Conservation (phyloP, 1,284 basidiomycete genomes). For the Coniferiporia sulphurascens region DNA sequence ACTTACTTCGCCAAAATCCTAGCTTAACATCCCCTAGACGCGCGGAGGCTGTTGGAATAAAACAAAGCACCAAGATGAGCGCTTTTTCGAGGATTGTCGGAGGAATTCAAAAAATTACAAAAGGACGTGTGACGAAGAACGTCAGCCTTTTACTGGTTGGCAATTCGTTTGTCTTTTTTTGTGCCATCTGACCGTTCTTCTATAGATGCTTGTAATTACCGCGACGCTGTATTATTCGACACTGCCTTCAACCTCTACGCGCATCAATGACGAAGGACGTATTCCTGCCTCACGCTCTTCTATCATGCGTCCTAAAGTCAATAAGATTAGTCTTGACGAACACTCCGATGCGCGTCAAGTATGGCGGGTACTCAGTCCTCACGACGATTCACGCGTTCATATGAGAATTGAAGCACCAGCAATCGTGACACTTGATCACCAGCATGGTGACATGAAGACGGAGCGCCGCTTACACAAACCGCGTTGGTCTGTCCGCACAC, state of each 20-base stretch:
- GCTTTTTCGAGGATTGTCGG: background rate
- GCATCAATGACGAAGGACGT: slow-evolving; percentile 27
- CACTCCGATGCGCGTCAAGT: slow-evolving; percentile 55
- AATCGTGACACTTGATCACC: slow-evolving; percentile 62
- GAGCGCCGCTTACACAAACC: slow-evolving; percentile 30
- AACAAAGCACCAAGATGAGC: background rate
- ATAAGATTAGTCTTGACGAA: slow-evolving; percentile 25
- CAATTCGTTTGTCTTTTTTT: slow-evolving; percentile 11
- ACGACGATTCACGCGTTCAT: slow-evolving; percentile 65
- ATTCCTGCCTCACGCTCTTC: slow-evolving; percentile 29
- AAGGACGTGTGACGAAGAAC: slow-evolving; percentile 72
- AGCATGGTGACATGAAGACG: slow-evolving; percentile 26
- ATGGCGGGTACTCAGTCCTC: slow-evolving; percentile 82
- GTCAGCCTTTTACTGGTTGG: slow-evolving; percentile 75
- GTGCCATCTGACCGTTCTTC: slow-evolving; percentile 4
- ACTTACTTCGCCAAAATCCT: slow-evolving; percentile 67
- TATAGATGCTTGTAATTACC: slow-evolving; percentile 68
- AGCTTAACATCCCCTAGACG: slow-evolving; percentile 38
- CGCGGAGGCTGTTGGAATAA: slow-evolving; percentile 18
- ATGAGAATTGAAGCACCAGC: slow-evolving; percentile 77
- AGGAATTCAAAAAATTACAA: slow-evolving; percentile 6
- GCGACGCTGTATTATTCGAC: slow-evolving; percentile 70
- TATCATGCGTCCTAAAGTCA: slow-evolving; percentile 29
- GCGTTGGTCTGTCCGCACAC: slow-evolving; percentile 41
- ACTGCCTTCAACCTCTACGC: slow-evolving; percentile 39